Percentiles rank a stretch among this genome's conserved stretches.
phyloP scores from a whole-genome alignment of 1,284 basidiomycete species.

The Apiotrichum sp. region DNA sequence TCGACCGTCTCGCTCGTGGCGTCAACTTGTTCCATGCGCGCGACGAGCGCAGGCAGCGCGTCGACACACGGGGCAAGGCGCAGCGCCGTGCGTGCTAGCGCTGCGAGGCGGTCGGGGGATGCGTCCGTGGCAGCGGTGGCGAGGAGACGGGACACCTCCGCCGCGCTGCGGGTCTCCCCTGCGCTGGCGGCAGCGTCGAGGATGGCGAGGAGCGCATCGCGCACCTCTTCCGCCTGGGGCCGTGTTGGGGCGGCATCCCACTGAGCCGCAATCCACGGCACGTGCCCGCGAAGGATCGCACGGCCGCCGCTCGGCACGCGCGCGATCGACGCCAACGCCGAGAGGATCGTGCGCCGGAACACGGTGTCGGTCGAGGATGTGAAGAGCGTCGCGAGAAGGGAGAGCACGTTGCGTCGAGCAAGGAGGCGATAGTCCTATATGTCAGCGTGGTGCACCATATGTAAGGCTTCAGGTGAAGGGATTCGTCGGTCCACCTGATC shows the following conservation, averaged over 20 bases:
- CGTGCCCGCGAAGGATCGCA: constrained; percentile 61
- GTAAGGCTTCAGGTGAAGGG: too few species aligned
- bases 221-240: constrained; percentile 15
- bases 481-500: neutral
- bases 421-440: constrained; percentile 68
- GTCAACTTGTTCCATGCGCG: neutral
- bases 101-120: neutral
- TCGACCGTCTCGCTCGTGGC: neutral
- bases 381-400: constrained; percentile 73
- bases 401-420: constrained; percentile 77
- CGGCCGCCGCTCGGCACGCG: constrained; percentile 60
- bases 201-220: constrained; percentile 4
- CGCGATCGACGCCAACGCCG: constrained; percentile 68
- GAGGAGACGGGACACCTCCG: constrained; percentile 2
- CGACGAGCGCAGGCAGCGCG: constrained; percentile 6
- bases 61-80: neutral
- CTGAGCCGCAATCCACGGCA: constrained; percentile 75
- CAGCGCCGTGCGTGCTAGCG: constrained; percentile 3
- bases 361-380: constrained; percentile 56
- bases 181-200: constrained; percentile 8
- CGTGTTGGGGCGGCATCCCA: constrained; percentile 33
- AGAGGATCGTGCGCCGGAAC: constrained; percentile 48
- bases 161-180: neutral
- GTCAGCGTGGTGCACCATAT: neutral
- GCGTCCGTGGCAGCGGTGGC: neutral